Evolutionary conservation across 805 yeast genomes (phyloP).

Genomic region (Myxozyma udenii): DNA sequence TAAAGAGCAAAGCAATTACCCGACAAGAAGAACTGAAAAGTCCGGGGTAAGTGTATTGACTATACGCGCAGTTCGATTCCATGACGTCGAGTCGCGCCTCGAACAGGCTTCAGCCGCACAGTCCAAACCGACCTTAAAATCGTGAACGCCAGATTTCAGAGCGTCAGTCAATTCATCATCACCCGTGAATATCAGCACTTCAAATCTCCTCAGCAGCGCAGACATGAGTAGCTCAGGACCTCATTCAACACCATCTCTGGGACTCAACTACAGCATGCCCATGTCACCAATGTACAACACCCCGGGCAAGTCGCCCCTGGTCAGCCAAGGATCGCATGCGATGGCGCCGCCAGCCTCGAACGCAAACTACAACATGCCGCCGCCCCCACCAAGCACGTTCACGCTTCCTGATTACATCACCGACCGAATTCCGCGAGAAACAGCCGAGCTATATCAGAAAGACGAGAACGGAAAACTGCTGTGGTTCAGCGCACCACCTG

Average conservation of each 20-base stretch:
- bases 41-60: too few species aligned
- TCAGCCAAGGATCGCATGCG: constrained; percentile 5
- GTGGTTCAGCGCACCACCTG: constrained; percentile 35
- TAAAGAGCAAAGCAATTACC: too few species aligned
- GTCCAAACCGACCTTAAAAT: too few species aligned
- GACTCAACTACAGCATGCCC: constrained; percentile 2
- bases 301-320: neutral
- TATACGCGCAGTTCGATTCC: too few species aligned
- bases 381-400: constrained; percentile 38
- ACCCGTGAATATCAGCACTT: too few species aligned
- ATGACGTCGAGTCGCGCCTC: too few species aligned
- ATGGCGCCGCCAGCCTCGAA: constrained; percentile 8
- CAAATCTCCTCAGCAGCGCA: too few species aligned
- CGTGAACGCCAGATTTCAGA: too few species aligned
- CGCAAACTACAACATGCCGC: constrained; percentile 33
- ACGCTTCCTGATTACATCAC: constrained; percentile 36
- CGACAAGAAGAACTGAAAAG: too few species aligned
- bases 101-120: too few species aligned
- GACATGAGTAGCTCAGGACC: too few species aligned
- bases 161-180: too few species aligned
- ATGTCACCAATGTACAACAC: neutral
- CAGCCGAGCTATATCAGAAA: constrained; percentile 26
- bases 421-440: constrained; percentile 28
- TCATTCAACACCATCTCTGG: constrained; percentile 5
- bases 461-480: constrained; percentile 30